Evolutionary conservation across 305 asterid species (phyloP).

Genomic region (Fraxinus latifolia): DNA sequence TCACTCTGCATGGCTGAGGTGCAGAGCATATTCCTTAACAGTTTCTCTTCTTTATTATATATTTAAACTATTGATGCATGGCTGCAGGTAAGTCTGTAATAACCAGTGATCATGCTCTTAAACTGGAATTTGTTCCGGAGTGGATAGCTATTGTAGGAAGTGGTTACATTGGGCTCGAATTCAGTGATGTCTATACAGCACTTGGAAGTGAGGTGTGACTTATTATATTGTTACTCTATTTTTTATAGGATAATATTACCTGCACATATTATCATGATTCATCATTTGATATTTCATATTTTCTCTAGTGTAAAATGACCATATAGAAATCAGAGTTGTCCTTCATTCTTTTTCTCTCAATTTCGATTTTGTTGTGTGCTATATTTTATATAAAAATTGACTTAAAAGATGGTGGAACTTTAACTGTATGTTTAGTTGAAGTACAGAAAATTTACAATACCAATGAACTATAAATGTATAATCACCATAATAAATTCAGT

Average conservation of each 20-base stretch:
- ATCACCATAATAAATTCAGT: background rate
- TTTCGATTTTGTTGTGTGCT: background rate
- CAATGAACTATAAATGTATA: background rate
- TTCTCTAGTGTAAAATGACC: background rate
- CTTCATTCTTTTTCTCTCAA: background rate
- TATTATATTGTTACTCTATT: slow-evolving; percentile 16
- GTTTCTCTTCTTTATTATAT: slow-evolving; percentile 5
- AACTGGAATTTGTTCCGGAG: slow-evolving; percentile 80
- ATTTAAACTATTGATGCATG: slow-evolving; percentile 16
- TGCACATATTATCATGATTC: background rate
- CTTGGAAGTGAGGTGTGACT: slow-evolving; percentile 89
- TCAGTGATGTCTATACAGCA: slow-evolving; percentile 95
- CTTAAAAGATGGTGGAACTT: background rate
- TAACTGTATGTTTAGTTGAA: background rate
- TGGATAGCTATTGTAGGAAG: slow-evolving; percentile 98
- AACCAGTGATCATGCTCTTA: slow-evolving; percentile 95
- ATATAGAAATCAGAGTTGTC: background rate
- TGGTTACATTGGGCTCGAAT: slow-evolving; percentile 96
- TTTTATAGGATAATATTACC: background rate
- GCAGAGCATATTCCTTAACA: background rate
- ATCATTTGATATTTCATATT: background rate
- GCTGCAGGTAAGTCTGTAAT: slow-evolving; percentile 84
- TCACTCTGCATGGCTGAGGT: background rate
- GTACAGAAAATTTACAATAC: background rate
- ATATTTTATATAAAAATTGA: background rate